Base-by-base conservation (phyloP, 805 yeast genomes). In the Komagataella populi region DNA sequence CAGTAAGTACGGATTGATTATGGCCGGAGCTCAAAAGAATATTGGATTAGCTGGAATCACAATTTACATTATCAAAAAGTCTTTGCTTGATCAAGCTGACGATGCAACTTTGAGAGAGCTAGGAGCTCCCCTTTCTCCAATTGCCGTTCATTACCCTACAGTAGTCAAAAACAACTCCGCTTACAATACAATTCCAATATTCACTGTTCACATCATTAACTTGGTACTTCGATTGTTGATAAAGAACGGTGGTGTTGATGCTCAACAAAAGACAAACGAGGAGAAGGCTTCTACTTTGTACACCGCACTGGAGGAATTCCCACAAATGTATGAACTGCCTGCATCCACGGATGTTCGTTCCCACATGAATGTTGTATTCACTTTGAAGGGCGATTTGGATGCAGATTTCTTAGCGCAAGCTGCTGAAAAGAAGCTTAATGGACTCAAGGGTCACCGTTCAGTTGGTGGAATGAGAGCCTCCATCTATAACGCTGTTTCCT, bases 11-110 rank as follows among this genome's bases (percentile, higher is more conserved):
- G 98, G 96, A 50, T 71, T 89, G 23, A 83, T 93, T 55, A 82
- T 90, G 79, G 99, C 96, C 17, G 99, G 99, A 55, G 99, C 98
- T 23, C 99, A 93, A 70, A 93, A 93, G 70, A 93, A 93, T 66
- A 88, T 93, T 63, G 99, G 99, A 51, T 72, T 93, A 62, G 97
- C 99, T 7, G 99, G 99, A 44, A 78, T 93, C 56, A 84, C 97
- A 14, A 75, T 93, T 55, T 91, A 89, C 66, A 91, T 93, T 60
- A 83, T 90, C 67, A 88, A 87, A 68, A 91, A 89, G 65, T 63
- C 82, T 1, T 74, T 93, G 51, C 69, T 93, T 23, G 84, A 81
- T 23, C 80, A 80, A 56, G 80, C 88, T 3, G 58, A 79, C 2
- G 86, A 80, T 56, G 83, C 71, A 1, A 81, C 80, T 57, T 71